These are phyloP conservation scores for Apocynum venetum DNA, from an alignment of 257 asterid genomes.

Conservation along the genomic window DNA sequence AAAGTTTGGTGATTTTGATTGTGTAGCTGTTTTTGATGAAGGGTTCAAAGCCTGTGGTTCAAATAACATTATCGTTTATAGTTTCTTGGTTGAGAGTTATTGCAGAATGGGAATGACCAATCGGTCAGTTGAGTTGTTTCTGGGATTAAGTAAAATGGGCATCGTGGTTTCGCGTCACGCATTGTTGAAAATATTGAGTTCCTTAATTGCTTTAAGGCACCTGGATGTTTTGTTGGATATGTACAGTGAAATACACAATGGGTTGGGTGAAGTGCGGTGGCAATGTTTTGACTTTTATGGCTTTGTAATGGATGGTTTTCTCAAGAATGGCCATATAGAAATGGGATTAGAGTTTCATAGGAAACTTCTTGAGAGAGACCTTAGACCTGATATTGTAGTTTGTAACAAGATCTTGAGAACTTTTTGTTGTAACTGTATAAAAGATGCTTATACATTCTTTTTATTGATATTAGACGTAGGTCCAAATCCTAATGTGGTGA, in stretches of 20 bases:
- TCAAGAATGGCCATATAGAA: constrained; percentile 29
- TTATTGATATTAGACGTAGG: constrained; percentile 30
- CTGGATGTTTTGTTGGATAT: constrained; percentile 21
- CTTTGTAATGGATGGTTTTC: constrained; percentile 31
- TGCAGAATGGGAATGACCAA: constrained; percentile 28
- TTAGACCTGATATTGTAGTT: constrained; percentile 20
- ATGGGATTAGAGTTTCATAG: constrained; percentile 31
- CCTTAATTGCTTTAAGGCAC: constrained; percentile 23
- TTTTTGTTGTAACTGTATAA: constrained; percentile 19
- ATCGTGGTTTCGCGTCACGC: constrained; percentile 23
- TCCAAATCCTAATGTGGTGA: constrained; percentile 40
- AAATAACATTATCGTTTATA: constrained; percentile 19
- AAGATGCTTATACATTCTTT: constrained; percentile 24
- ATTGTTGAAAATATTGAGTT: constrained; percentile 22
- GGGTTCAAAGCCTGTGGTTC: constrained; percentile 23
- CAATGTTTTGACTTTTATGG: constrained; percentile 21
- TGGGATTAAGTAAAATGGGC: constrained; percentile 25
- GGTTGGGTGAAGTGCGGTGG: constrained; percentile 4
- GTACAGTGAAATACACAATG: constrained; percentile 11
- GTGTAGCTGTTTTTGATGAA: constrained; percentile 23
- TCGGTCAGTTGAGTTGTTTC: constrained; percentile 24
- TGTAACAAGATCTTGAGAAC: constrained; percentile 36
- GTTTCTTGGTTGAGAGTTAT: constrained; percentile 33
- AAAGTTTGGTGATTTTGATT: constrained; percentile 28
- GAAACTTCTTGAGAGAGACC: constrained; percentile 26